These are phyloP conservation scores for Penicillium sp. DNA, from an alignment of 2,329 filamentous ascomycete species.

Conservation along the genomic window DNA sequence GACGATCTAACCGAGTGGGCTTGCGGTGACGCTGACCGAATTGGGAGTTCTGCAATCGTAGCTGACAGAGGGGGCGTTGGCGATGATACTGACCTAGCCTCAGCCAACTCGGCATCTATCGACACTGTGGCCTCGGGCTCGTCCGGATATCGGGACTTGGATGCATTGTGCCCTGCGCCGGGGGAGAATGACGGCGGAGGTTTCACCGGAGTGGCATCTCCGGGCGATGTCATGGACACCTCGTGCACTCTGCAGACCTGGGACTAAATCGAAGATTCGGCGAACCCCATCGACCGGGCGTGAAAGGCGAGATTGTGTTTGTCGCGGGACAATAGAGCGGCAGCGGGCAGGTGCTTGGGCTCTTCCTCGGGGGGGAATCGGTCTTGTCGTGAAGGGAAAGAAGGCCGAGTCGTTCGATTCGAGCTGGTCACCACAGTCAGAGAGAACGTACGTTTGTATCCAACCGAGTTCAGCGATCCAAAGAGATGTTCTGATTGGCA, in stretches of 20 bases:
- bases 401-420: conserved; percentile 19
- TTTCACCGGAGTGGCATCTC: conserved; percentile 65
- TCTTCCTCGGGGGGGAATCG: conserved; percentile 4
- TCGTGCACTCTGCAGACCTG: conserved; percentile 29
- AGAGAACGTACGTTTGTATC: not conserved
- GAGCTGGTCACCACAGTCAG: conserved; percentile 10
- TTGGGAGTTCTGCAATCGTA: conserved; percentile 67
- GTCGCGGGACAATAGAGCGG: not conserved
- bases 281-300: conserved; percentile 34
- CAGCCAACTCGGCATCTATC: conserved; percentile 47
- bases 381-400: conserved; percentile 19
- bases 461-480: not conserved
- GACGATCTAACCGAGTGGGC: conserved; percentile 61
- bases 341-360: conserved; percentile 6
- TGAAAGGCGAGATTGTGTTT: not conserved
- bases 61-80: conserved; percentile 57
- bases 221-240: conserved; percentile 67
- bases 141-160: conserved; percentile 59
- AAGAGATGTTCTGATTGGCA: not conserved
- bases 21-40: conserved; percentile 67
- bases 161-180: conserved; percentile 61
- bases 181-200: conserved; percentile 70
- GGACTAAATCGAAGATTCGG: conserved; percentile 19
- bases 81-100: conserved; percentile 58
- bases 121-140: conserved; percentile 55